Evolutionary conservation across 495 filamentous ascomycete genomes (phyloP).

Genomic region (Neurospora sp.): DNA sequence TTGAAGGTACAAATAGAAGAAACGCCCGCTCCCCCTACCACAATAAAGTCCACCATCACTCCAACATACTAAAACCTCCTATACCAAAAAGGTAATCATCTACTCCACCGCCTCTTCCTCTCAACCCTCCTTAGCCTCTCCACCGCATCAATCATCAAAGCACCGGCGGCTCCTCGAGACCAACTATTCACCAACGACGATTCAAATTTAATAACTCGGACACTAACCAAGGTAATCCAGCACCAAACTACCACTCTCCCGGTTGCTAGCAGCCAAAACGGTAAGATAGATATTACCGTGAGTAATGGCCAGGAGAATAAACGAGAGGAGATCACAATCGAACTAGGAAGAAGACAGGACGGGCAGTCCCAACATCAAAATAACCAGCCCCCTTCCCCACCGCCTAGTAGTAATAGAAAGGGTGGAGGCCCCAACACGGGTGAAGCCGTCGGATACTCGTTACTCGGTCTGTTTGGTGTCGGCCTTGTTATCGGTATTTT

Average conservation of each 20-base stretch:
- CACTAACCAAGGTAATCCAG: neutral
- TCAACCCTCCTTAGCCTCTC: neutral
- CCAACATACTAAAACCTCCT: neutral
- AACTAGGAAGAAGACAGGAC: neutral
- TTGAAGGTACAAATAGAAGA: neutral
- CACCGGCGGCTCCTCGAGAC: neutral
- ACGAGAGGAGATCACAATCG: fast-evolving
- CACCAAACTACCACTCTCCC: neutral
- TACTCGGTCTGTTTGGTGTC: neutral
- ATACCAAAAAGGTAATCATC: too few relatives aligned
- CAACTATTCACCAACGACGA: neutral
- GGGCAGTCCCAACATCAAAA: neutral
- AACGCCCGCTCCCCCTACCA: too few relatives aligned
- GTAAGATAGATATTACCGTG: neutral
- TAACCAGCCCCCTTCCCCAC: neutral
- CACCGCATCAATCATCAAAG: neutral
- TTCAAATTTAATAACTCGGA: neutral
- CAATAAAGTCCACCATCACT: neutral
- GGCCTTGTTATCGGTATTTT: neutral
- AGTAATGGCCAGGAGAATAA: neutral
- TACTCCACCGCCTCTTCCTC: neutral
- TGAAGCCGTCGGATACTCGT: neutral
- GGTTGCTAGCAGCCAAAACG: neutral
- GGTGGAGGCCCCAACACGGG: neutral
- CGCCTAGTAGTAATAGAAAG: neutral